Evolutionary conservation across 176 grass and related monocot genomes (phyloP), one percentile per base, ranked within the genome.

Genomic region (Canna indica): DNA sequence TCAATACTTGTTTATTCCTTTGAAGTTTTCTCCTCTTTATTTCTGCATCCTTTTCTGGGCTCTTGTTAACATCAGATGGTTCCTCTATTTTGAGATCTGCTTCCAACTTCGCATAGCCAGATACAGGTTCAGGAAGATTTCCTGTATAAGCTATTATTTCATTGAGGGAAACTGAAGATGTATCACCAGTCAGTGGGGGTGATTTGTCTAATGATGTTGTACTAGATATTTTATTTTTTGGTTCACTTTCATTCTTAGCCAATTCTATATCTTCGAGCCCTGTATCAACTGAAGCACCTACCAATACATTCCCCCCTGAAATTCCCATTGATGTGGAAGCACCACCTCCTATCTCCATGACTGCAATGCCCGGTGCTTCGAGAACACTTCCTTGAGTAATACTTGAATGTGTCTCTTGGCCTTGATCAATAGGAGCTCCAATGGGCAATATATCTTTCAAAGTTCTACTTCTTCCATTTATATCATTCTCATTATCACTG

Each of bases 1-100:
- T 92, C 61, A 79, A 39, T 68, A 88, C 82, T 82, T 92, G 93
- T 26, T 87, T 84, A 81, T 84, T 91, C 72, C 88, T 91, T 65
- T 82, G 88, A 74, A 91, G 77, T 68, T 80, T 87, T 36, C 73
- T 82, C 59, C 76, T 87, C 57, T 82, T 87, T 44, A 87, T 32
- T 68, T 85, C 88, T 0, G 47, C 70, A 64, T 87, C 84, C 71
- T 80, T 85, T 1, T 50, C 76, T 47, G 70, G 76, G 36, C 67
- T 75, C 78, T 75, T 82, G 20, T 57, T 69, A 79, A 72, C 33
- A 78, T 82, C 79, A 36, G 79, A 76, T 46, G 72, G 24, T 62
- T 80, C 82, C 52, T 74, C 69, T 76, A 47, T 38, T 38, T 79
- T 27, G 64, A 32, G 64, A 56, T 80, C 78, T 68, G 84, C 88